A percentile compares a stretch with the other conserved stretches of the same genome.
These are phyloP conservation scores for Pythium coloratum DNA, from an alignment of 352 stramenopile genomes.

Conservation along the genomic window DNA sequence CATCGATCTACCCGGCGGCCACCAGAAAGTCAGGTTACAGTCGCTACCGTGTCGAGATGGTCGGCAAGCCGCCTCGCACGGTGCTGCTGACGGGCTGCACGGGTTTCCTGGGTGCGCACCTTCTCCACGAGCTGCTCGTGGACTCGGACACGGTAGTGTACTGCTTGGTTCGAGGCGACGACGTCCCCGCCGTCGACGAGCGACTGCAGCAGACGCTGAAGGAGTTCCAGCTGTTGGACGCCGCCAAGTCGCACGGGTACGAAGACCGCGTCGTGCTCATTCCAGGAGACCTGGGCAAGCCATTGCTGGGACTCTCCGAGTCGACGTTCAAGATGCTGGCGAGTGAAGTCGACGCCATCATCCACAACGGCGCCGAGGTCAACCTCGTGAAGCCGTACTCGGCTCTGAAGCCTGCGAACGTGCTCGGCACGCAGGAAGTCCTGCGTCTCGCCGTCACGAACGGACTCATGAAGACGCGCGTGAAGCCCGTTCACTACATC, in stretches of 20 bases:
- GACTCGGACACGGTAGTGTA: constrained; percentile 73
- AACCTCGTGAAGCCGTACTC: constrained; percentile 92
- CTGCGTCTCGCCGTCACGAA: constrained; percentile 86
- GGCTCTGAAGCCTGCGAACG: constrained; percentile 85
- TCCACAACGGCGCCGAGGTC: constrained; percentile 92
- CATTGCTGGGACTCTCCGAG: constrained; percentile 78
- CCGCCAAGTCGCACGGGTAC: constrained; percentile 53
- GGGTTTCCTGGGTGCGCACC: constrained; percentile 86
- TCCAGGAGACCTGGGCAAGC: constrained; percentile 77
- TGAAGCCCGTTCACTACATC: constrained; percentile 89
- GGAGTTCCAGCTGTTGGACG: constrained; percentile 52
- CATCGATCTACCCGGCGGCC: constrained; percentile 68
- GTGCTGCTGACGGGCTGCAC: constrained; percentile 91
- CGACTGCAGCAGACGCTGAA: constrained; percentile 63
- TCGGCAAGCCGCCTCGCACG: constrained; percentile 62
- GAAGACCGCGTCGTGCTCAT: constrained; percentile 70
- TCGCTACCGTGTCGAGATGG: constrained; percentile 81
- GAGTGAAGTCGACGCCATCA: constrained; percentile 86
- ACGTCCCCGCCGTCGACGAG: constrained; percentile 47
- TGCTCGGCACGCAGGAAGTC: constrained; percentile 89
- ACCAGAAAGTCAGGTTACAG: constrained; percentile 76
- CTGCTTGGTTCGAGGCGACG: constrained; percentile 73
- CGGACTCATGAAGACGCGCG: constrained; percentile 67
- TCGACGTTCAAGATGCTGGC: constrained; percentile 86
- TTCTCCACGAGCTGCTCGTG: constrained; percentile 82